Base-by-base conservation (phyloP, 768 basidiomycete genomes). In the Gymnopilus dilepis region DNA sequence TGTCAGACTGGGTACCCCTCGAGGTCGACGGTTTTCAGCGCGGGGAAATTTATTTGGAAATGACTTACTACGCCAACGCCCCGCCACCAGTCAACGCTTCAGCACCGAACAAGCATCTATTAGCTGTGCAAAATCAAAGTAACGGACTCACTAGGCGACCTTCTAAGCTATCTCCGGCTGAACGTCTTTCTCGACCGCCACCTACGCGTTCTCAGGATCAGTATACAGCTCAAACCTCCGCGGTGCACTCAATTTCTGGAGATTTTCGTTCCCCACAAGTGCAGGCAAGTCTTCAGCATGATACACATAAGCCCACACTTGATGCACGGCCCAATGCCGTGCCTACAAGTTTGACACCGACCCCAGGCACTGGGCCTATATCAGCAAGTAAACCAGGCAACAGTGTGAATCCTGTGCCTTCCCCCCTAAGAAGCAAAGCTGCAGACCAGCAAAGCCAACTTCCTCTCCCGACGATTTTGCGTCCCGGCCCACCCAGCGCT, bases 11-110 rank as follows among this genome's bases (percentile, higher is more conserved):
- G 77, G 72, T 80, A 2, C 64, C 68, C 33, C 65, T 78, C 17
- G 68, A 73, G 33, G 61, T 75, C 37, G 68, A 74, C 48, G 87
- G 86, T 2, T 83, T 86, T 7, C 80, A 86, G 55, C 86, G 92
- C 22, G 96, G 96, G 6, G 93, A 97, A 56, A 65, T 97, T 9
- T 97, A 92, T 71, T 82, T 97, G 15, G 96, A 98, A 73, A 90
- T 97, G 86, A 98, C 96, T 1, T 98, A 88, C 78, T 98, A 86
- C 74, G 84, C 94, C 3, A 86, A 89, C 57, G 84, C 81, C 3
- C 86, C 88, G 7, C 78, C 82, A n/a, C 75, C 87, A 66, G 67
- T 60, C 74, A 28, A 31, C 38, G 50, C 60, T 33, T n/a, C 67
- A 28, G 56, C 62, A 19, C 56, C 58, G 19, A 71, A 71, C 41